phyloP scores from a whole-genome alignment of 176 grass and related monocot genomes.

The Neostapfia colusana region DNA sequence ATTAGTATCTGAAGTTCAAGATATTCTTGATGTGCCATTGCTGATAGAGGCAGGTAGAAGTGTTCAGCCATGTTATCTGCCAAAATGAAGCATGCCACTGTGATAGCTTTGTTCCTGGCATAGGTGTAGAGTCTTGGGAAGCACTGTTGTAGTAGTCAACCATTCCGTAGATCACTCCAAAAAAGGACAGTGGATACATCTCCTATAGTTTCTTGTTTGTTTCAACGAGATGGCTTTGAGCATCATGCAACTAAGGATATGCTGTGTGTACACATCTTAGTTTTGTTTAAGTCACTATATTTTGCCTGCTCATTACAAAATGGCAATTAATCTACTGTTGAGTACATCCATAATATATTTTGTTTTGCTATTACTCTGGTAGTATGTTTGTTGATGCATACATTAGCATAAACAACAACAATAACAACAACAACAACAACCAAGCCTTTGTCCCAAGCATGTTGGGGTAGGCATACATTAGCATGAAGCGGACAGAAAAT shows the following conservation, averaged over 20 bases:
- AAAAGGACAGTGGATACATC: no score
- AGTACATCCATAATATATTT: constrained; percentile 5
- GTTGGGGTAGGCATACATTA: neutral
- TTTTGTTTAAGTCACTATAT: neutral
- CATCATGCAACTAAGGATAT: constrained; percentile 1
- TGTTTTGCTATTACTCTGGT: neutral
- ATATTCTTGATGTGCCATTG: no score
- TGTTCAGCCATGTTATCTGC: no score
- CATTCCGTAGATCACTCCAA: no score
- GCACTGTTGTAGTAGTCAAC: no score
- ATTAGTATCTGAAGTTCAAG: no score
- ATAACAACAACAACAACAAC: no score
- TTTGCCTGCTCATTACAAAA: constrained; percentile 4
- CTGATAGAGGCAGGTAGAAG: no score
- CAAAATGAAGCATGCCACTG: no score
- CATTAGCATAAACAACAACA: constrained; percentile 5
- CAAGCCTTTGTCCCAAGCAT: no score
- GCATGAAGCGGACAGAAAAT: constrained; percentile 5
- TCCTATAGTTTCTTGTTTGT: constrained; percentile 4
- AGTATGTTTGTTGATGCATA: neutral
- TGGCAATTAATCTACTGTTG: neutral
- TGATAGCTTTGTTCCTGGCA: no score
- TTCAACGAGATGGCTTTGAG: constrained; percentile 10
- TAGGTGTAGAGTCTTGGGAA: no score
- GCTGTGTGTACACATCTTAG: constrained; percentile 11